Evolutionary conservation across 768 basidiomycete genomes (phyloP).

Genomic region (Boletus fagicola): DNA sequence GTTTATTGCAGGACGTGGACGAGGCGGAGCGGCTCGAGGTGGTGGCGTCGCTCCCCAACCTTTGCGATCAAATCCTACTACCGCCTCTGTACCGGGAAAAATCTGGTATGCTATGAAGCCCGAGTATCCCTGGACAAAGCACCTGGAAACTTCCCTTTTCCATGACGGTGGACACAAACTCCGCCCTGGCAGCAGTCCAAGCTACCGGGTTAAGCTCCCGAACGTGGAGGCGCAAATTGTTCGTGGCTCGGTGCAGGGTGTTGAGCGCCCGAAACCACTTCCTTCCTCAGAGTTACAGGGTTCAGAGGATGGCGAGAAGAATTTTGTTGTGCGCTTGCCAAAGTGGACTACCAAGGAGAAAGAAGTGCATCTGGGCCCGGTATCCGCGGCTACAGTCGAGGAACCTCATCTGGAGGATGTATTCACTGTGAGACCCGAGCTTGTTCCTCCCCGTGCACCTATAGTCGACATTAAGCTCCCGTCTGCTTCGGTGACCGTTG

Average conservation of each 20-base stretch:
- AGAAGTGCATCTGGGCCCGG: slow-evolving; percentile 7
- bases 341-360: slow-evolving; percentile 39
- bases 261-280: slow-evolving; percentile 13
- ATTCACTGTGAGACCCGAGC: slow-evolving; percentile 54
- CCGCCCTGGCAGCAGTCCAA: slow-evolving; percentile 52
- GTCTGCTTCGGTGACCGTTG: slow-evolving; percentile 26
- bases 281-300: slow-evolving; percentile 22
- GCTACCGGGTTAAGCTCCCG: slow-evolving; percentile 63
- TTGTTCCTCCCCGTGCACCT: slow-evolving; percentile 33
- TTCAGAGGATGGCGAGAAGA: slow-evolving; percentile 45
- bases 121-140: slow-evolving; percentile 81
- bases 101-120: slow-evolving; percentile 76
- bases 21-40: slow-evolving; percentile 47
- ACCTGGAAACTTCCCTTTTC: slow-evolving; percentile 73
- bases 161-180: slow-evolving; percentile 58
- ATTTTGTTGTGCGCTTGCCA: slow-evolving; percentile 57
- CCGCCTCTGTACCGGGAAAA: slow-evolving; percentile 38
- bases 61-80: slow-evolving; percentile 30
- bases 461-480: slow-evolving; percentile 29
- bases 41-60: slow-evolving; percentile 38
- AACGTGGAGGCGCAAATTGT: slow-evolving; percentile 45
- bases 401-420: slow-evolving; percentile 52
- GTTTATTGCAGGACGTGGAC: slow-evolving; percentile 40
- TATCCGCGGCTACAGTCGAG: slow-evolving; percentile 26
- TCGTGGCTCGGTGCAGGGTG: slow-evolving; percentile 32